Evolutionary conservation across 306 rosid genomes (phyloP).

Genomic region (Prunus fruticosa): DNA sequence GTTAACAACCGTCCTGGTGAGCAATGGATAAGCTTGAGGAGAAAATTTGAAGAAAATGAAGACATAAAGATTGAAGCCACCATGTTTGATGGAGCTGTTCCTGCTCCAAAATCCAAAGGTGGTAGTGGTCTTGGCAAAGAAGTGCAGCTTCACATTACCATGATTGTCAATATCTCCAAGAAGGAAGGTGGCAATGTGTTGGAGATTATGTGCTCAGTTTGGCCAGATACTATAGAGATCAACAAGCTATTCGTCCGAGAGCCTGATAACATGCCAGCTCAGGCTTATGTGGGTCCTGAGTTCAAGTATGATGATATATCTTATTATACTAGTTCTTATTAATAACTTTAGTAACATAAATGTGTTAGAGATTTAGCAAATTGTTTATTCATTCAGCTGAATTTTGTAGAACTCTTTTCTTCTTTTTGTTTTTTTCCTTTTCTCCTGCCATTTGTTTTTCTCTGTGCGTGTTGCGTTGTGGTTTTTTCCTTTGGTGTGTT

Average conservation of each 20-base stretch:
- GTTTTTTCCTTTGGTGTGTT: not conserved
- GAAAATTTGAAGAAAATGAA: conserved; percentile 52
- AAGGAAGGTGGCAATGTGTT: conserved; percentile 39
- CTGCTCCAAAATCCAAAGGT: conserved; percentile 37
- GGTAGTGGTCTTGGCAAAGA: conserved; percentile 37
- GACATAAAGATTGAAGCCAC: conserved; percentile 74
- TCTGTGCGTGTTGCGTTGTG: not conserved
- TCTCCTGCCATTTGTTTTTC: not conserved
- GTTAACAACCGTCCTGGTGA: conserved; percentile 70
- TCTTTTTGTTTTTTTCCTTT: not conserved
- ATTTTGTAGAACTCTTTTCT: not conserved
- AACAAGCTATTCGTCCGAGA: conserved; percentile 37
- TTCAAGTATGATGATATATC: conserved; percentile 53
- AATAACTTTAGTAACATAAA: not conserved
- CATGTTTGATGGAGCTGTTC: conserved; percentile 63
- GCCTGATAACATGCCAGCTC: conserved; percentile 34
- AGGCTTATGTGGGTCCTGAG: conserved; percentile 71
- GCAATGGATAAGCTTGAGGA: conserved; percentile 68
- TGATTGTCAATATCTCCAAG: conserved; percentile 64
- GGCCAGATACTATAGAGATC: conserved; percentile 74
- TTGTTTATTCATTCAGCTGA: not conserved
- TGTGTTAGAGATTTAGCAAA: not conserved
- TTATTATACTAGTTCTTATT: not conserved
- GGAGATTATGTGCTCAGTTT: conserved; percentile 79
- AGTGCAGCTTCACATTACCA: conserved; percentile 60